phyloP scores from a whole-genome alignment of 2,329 filamentous ascomycete genomes.

The Pseudofabraea citricarpa region DNA sequence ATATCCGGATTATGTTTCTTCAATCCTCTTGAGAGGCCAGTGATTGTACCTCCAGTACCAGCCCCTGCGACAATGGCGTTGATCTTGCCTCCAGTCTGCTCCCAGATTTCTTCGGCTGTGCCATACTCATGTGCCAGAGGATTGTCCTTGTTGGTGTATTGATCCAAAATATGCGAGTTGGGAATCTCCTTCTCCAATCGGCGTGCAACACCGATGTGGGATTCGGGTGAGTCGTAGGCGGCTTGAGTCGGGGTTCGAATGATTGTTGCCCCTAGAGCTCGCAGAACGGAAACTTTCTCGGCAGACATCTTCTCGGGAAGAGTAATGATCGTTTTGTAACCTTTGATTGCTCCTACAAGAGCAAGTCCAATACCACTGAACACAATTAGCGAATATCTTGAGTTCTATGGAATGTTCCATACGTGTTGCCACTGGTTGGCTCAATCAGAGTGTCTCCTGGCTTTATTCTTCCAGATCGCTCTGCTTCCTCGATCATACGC shows the following conservation, averaged over 20 bases:
- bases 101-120: conserved; percentile 95
- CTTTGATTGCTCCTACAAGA: conserved; percentile 90
- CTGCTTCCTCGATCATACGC: conserved; percentile 95
- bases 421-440: conserved; percentile 94
- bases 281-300: conserved; percentile 93
- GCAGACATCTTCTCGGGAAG: conserved; percentile 99
- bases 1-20: conserved; percentile 81
- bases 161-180: conserved; percentile 94
- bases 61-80: conserved; percentile 85
- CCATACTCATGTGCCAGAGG: conserved; percentile 89
- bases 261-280: conserved; percentile 92
- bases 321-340: conserved; percentile 98
- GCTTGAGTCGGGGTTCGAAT: conserved; percentile 96
- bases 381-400: no score
- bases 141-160: conserved; percentile 90
- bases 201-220: conserved; percentile 90
- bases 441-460: conserved; percentile 96
- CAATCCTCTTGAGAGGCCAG: conserved; percentile 78
- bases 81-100: conserved; percentile 78
- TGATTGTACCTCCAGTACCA: conserved; percentile 93
- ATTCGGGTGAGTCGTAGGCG: conserved; percentile 90
- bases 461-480: conserved; percentile 88
- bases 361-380: conserved; percentile 83
- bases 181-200: conserved; percentile 92
- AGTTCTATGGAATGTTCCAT: no score